Evolutionary conservation across 257 asterid genomes (phyloP), one percentile per base, ranked within the genome.

Genomic region (Cruciata laevipes): DNA sequence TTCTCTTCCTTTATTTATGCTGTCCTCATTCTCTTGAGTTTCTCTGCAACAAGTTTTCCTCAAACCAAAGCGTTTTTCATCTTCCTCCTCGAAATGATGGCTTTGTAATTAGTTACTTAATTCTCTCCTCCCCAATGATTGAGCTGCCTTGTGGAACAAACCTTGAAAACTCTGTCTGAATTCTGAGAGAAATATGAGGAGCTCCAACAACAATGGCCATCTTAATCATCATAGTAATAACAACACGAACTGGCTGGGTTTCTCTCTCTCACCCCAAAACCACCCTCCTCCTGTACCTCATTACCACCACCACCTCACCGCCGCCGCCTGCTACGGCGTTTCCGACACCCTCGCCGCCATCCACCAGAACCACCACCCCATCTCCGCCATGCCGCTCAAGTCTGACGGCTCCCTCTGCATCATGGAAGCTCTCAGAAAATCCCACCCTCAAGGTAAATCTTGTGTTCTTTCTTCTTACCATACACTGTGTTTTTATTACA

Each of bases 391-490:
- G 95, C 96, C 97, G 40, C 79, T 90, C 12, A 90, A 86, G 73
- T 90, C 96, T 14, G 97, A 90, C 63, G 95, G 95, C 59, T 86
- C 97, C 13, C 96, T 90, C 47, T 90, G 95, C 78, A 67, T 90
- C 27, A 82, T 89, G 90, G 95, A 85, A 80, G 95, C 95, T 69
- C 80, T 90, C 67, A 78, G 89, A 37, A 75, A 79, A 71, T 84
- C 97, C 33, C 91, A 81, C 23, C 65, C 85, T 1, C 70, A 80
- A 79, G 91, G 95, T 87, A n/a, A 30, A 3, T 66, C 20, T 16
- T 17, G 10, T 61, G 9, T 55, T 23, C 25, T 5, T 56, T 38
- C 4, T 3, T 20, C 59, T 16, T 35, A 3, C 2, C 30, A 18
- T 1, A 13, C 24, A 4, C 38, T 12, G 0, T 32, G 3, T 31